phyloP scores from a whole-genome alignment of 2,329 filamentous ascomycete species.

The Arthrobotrys iridis region DNA sequence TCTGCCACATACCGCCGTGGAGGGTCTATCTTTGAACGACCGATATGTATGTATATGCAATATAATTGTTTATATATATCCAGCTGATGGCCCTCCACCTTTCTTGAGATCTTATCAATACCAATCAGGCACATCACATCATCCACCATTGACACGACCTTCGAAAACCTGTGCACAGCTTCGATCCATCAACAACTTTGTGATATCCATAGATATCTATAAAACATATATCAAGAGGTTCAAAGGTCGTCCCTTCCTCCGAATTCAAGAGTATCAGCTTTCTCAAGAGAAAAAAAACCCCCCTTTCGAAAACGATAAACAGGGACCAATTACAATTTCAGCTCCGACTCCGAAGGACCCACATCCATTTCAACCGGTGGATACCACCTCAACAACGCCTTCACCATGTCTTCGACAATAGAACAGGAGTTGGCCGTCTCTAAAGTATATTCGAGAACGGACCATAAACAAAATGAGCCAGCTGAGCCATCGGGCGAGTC shows the following conservation, averaged over 20 bases:
- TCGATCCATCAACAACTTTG: background rate
- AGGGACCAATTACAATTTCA: background rate
- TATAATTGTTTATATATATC: conserved; percentile 7
- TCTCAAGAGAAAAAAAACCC: too few relatives aligned
- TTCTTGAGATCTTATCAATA: background rate
- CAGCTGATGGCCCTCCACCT: background rate
- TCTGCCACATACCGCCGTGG: background rate
- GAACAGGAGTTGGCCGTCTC: conserved; percentile 51
- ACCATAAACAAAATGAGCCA: conserved; percentile 21
- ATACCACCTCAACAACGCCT: conserved; percentile 3
- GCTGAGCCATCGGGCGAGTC: conserved; percentile 29
- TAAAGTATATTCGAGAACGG: conserved; percentile 50
- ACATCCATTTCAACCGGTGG: background rate
- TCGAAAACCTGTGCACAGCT: background rate
- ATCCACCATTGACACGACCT: background rate
- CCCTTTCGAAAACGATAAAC: background rate
- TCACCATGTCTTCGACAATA: conserved; percentile 32
- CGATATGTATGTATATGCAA: too few relatives aligned
- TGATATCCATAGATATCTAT: too few relatives aligned
- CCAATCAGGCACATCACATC: background rate
- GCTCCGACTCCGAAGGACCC: background rate
- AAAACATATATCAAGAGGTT: too few relatives aligned
- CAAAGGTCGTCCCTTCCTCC: too few relatives aligned
- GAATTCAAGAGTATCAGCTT: too few relatives aligned
- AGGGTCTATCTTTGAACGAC: background rate